A percentile compares a stretch with the other conserved stretches of the same genome.
Evolutionary conservation across 192 early-diverging fungal genomes (phyloP).

Genomic region (Podila epicladia): DNA sequence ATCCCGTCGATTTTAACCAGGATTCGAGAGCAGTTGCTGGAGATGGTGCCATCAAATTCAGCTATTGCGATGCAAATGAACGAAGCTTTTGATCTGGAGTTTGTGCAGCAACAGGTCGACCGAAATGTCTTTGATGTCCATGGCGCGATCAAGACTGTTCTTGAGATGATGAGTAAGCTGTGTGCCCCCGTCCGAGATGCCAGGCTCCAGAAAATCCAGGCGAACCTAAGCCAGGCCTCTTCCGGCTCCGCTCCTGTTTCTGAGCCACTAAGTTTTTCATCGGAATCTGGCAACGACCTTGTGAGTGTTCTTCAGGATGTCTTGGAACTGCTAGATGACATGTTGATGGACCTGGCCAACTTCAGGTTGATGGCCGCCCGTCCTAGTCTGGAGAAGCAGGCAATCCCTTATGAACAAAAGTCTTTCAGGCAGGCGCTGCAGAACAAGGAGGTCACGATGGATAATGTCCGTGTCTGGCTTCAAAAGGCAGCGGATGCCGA

Average conservation of each 20-base stretch:
- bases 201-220: slow-evolving; percentile 48
- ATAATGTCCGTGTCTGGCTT: slow-evolving; percentile 72
- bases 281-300: slow-evolving; percentile 37
- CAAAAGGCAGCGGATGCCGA: slow-evolving; percentile 27
- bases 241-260: background rate
- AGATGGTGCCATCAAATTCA: slow-evolving; percentile 67
- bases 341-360: slow-evolving; percentile 87
- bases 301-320: slow-evolving; percentile 59
- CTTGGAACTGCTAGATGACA: slow-evolving; percentile 73
- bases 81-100: slow-evolving; percentile 72
- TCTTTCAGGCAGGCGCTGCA: slow-evolving; percentile 71
- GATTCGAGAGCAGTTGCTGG: slow-evolving; percentile 66
- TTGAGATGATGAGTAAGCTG: slow-evolving; percentile 70
- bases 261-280: slow-evolving; percentile 1
- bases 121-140: slow-evolving; percentile 64
- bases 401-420: slow-evolving; percentile 77
- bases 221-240: slow-evolving; percentile 9
- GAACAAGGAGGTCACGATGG: slow-evolving; percentile 55
- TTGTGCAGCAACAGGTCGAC: slow-evolving; percentile 73
- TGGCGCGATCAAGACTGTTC: slow-evolving; percentile 55
- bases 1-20: slow-evolving; percentile 49
- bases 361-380: slow-evolving; percentile 72
- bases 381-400: slow-evolving; percentile 73
- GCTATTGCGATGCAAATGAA: slow-evolving; percentile 65
- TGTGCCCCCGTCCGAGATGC: slow-evolving; percentile 84